Percentiles rank a stretch among this genome's conserved stretches.
Evolutionary conservation across 108 stramenopile species (phyloP).

Genomic region (Asterionellopsis glacialis): DNA sequence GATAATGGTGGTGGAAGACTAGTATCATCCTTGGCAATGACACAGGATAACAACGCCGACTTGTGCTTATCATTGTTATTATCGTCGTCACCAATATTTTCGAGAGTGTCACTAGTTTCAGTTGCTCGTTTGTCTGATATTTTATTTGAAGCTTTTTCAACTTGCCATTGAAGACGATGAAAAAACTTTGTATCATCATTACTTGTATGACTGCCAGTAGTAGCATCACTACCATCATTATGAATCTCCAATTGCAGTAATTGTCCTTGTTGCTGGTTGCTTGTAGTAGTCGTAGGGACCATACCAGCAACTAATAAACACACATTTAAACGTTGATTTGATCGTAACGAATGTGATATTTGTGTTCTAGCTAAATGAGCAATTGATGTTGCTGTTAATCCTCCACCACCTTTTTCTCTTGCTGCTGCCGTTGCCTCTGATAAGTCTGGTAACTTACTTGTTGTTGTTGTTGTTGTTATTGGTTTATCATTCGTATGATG

Average conservation of each 20-base stretch:
- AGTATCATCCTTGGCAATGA: no score
- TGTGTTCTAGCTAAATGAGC: constrained; percentile 52
- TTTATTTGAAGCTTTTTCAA: constrained; percentile 18
- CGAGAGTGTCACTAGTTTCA: neutral
- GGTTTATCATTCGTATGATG: neutral
- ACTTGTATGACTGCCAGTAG: neutral
- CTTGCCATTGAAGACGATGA: constrained; percentile 29
- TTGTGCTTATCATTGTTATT: neutral
- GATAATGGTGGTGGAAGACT: neutral
- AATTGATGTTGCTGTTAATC: constrained; percentile 54
- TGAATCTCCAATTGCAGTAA: no score
- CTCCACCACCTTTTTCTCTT: constrained; percentile 4
- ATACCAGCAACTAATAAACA: constrained; percentile 71
- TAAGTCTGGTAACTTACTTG: constrained; percentile 1
- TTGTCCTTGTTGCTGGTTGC: neutral
- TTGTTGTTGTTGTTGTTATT: neutral
- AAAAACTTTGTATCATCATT: no score
- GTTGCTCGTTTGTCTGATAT: neutral
- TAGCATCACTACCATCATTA: no score
- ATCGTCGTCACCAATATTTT: neutral
- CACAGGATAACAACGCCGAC: neutral
- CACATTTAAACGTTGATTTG: constrained; percentile 34
- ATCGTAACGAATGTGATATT: constrained; percentile 41
- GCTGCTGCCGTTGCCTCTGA: constrained; percentile 28
- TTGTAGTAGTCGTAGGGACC: constrained; percentile 13